Conservation (phyloP, 23 red algal species). For the Gracilaria gracilis region DNA sequence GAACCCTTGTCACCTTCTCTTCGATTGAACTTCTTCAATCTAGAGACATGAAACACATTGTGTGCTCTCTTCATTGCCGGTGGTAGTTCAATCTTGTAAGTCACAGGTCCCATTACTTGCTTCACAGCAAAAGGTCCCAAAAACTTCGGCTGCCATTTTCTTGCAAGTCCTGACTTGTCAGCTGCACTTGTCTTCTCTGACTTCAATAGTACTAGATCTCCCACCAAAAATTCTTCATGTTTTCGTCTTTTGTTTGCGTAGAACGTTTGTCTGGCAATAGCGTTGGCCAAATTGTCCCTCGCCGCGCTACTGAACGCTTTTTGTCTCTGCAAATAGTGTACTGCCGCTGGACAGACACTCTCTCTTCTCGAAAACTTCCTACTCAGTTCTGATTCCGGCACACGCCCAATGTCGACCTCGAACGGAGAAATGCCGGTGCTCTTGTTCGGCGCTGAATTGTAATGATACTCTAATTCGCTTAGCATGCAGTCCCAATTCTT, state of each 20-base stretch:
- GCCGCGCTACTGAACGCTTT: neutral
- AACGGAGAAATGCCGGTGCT: slow-evolving; percentile 39
- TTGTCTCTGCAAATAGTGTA: neutral
- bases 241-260: slow-evolving; percentile 33
- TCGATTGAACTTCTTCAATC: slow-evolving; percentile 1
- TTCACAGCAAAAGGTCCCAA: slow-evolving; percentile 19
- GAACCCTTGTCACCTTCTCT: neutral
- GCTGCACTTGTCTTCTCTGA: neutral
- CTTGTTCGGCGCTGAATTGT: slow-evolving; percentile 22
- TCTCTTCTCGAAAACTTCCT: neutral
- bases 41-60: slow-evolving; percentile 46
- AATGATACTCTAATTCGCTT: slow-evolving; percentile 39
- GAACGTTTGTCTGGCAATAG: slow-evolving; percentile 1
- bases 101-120: slow-evolving; percentile 28
- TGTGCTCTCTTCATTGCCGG: slow-evolving; percentile 37
- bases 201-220: slow-evolving; percentile 31
- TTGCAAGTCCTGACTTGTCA: neutral
- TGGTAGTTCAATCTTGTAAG: slow-evolving; percentile 46
- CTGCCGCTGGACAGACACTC: neutral
- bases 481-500: slow-evolving; percentile 35
- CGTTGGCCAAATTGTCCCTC: slow-evolving; percentile 31
- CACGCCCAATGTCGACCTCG: slow-evolving; percentile 37
- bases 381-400: slow-evolving; percentile 12
- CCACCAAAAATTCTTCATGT: slow-evolving; percentile 16
- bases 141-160: slow-evolving; percentile 41